phyloP scores from a whole-genome alignment of 2,329 filamentous ascomycete species.

The Ophiostoma triangulosporum region DNA sequence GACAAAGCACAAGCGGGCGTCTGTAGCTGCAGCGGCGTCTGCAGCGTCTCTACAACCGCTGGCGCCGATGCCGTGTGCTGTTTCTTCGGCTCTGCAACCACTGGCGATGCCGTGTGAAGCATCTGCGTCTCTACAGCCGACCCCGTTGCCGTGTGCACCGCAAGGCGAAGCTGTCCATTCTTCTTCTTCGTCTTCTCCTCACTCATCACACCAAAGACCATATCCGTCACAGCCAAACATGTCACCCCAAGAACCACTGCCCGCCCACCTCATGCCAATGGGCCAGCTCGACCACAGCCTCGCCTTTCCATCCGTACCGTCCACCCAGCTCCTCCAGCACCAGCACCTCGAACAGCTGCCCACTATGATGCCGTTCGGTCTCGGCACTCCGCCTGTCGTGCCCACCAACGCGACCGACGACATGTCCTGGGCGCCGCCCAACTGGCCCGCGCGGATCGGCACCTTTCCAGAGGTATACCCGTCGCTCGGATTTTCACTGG shows the following conservation, averaged over 20 bases:
- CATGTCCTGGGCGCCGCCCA: not conserved
- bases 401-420: not conserved
- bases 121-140: not conserved
- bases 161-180: not conserved
- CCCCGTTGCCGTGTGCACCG: too few relatives aligned
- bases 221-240: not conserved
- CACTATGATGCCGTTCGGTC: not conserved
- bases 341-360: not conserved
- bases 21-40: not conserved
- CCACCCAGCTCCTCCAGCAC: not conserved
- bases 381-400: not conserved
- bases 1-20: not conserved
- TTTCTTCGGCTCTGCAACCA: too few relatives aligned
- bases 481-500: not conserved
- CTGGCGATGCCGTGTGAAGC: too few relatives aligned
- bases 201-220: not conserved
- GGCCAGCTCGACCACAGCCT: not conserved
- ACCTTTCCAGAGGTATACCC: too few relatives aligned
- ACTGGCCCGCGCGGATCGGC: not conserved
- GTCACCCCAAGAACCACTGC: not conserved
- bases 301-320: not conserved
- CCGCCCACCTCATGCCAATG: too few relatives aligned
- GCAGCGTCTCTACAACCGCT: not conserved
- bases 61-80: not conserved
- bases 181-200: not conserved